Evolutionary conservation across 2,329 filamentous ascomycete genomes (phyloP), one percentile per base, ranked within the genome.

Genomic region (Colletotrichum chlorophyti): DNA sequence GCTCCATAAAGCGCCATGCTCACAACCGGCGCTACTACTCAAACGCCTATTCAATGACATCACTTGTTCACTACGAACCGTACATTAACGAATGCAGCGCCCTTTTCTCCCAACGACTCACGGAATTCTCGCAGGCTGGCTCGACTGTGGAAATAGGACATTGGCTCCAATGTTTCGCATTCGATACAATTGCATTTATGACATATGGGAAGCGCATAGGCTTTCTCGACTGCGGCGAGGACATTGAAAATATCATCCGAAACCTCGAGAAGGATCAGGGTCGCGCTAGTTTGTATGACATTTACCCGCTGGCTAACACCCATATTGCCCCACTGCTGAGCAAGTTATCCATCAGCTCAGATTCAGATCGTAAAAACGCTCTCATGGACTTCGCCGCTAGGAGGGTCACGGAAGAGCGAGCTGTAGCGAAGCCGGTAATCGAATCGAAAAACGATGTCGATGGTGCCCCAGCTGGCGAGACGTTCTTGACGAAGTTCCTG

Each of bases 131-230:
- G 2, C 47, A 59, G 0, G 49, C 57, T 0, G 64, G 65, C 0
- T 14, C 68, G 4, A 50, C 59, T 0, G 62, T 83, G 3, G 71
- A 84, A 58, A 61, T 80, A 35, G 64, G 65, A 4, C 69, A 75
- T 43, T 79, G 75, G 73, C 66, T 81, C 24, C 78, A 81, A 59
- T 80, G 70, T 60, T 82, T 76, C 52, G 78, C 77, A 0, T 80
- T 80, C 37, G 78, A 83, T 46, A 79, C 83, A 1, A 82, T 85
- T 26, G 80, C 79, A 0, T 73, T 78, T 32, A 79, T 84, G 15
- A 82, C 78, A 0, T 71, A 69, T 34, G 74, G 66, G 11, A 66
- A 65, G 3, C 64, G 67, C 0, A 72, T 76, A 62, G 81, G 79
- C 0, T 80, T 83, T 51, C 67, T 83, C 0, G 76, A 82, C 21